Base-by-base conservation (phyloP, 306 rosid genomes). In the Betula pendula region DNA sequence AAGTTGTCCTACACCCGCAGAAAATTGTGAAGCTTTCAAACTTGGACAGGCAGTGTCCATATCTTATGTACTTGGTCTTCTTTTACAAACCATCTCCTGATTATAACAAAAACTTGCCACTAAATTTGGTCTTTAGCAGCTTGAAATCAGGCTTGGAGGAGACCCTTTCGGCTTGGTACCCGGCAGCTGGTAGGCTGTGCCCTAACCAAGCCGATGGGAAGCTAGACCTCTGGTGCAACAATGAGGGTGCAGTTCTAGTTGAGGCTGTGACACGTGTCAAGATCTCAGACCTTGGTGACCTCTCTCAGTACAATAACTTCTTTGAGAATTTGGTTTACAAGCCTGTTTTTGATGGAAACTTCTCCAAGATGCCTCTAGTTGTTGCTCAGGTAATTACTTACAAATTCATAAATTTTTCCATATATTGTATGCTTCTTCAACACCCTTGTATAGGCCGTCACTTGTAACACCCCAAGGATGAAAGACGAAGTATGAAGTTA, bases 31-130 rank as follows among this genome's bases (percentile, higher is more conserved):
- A 15, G 70, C 95, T 92, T 70, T 92, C 97, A 35, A 92, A 88
- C 79, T 82, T 92, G 84, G 95, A 92, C 62, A 85, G 95, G 78
- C 97, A 92, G 84, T 90, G 95, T 79, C 95, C 91, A 5, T 70
- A 22, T 5, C 91, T 76, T 35, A 88, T 92, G 97, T 85, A 85
- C 86, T 72, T 85, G 85, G 90, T 88, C 48, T 90, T 86, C 69
- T 92, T 92, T 81, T 90, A 92, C 78, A 79, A 72, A 0, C 70
- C 55, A 3, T 77, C 86, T 44, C 66, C 65, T 40, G 19, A 55
- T 3, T 7, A 66, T n/a, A n/a, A n/a, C 53, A 35, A 50, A 19
- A 80, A 48, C 29, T 20, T 86, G 78, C 66, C 86, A 9, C 76
- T 81, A 49, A 74, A 77, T 75, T 83, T 85, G 12, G 89, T 92